Evolutionary conservation across 1,139 yeast genomes (phyloP).

Genomic region (Arxiozyma slooffiae): DNA sequence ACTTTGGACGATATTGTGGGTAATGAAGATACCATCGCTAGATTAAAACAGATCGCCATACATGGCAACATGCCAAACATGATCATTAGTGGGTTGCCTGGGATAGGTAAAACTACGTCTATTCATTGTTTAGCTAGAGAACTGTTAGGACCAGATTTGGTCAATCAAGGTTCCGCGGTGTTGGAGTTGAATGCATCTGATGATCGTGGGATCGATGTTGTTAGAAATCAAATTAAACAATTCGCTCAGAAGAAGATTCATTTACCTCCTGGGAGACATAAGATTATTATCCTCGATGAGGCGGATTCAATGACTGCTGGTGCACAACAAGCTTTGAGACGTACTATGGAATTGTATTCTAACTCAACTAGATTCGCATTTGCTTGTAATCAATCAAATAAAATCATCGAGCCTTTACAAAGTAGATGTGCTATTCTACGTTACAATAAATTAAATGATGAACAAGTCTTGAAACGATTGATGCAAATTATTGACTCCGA

Average conservation of each 20-base stretch:
- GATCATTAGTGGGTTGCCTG: conserved; percentile 90
- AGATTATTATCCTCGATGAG: conserved; percentile 83
- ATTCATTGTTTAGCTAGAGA: conserved; percentile 84
- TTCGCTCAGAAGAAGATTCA: conserved; percentile 89
- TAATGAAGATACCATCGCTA: conserved; percentile 77
- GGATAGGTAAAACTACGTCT: conserved; percentile 94
- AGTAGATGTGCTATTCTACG: conserved; percentile 93
- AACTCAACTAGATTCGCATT: conserved; percentile 93
- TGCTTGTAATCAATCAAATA: conserved; percentile 90
- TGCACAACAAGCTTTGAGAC: conserved; percentile 93
- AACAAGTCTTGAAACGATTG: conserved; percentile 70
- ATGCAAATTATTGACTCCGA: conserved; percentile 65
- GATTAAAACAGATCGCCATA: conserved; percentile 71
- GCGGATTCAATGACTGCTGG: conserved; percentile 90
- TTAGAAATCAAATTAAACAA: conserved; percentile 81
- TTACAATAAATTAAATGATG: conserved; percentile 71
- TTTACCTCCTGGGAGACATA: conserved; percentile 67
- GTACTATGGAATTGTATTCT: conserved; percentile 95
- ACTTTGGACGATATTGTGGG: conserved; percentile 80
- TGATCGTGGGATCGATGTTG: conserved; percentile 93
- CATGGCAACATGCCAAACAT: conserved; percentile 97
- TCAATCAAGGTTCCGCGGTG: conserved; percentile 51
- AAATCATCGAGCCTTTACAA: conserved; percentile 93
- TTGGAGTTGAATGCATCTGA: conserved; percentile 92
- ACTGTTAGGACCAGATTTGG: conserved; percentile 61